Evolutionary conservation across 768 basidiomycete genomes (phyloP), one percentile per base, ranked within the genome.

Genomic region (Suillus discolor): DNA sequence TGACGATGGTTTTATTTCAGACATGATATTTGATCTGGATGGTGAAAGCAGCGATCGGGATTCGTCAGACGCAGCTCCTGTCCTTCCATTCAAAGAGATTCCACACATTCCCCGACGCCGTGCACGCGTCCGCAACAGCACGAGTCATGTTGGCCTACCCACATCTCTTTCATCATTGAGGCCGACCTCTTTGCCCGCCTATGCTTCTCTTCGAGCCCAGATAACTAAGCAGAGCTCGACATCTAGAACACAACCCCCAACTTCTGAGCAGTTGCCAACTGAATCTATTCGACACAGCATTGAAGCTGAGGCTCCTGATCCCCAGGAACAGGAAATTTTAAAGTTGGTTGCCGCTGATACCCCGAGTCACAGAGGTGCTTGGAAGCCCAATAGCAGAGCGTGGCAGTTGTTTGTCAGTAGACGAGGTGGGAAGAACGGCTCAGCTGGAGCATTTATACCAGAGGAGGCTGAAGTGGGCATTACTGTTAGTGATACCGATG

Each of bases 21-120:
- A 87, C 62, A 81, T 88, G 79, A 85, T 93, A 45, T 93, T 93
- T 67, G 85, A 86, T 62, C 78, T 92, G 68, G 92, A 93, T 61
- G 86, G 87, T 53, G 85, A 84, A 42, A 72, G 60, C 9, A 75
- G 74, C 38, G 66, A 75, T 69, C 78, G 71, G 47, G 70, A 79
- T 47, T 70, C 76, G 31, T 67, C 71, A 31, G 75, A 75, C 28
- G 76, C 70, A 15, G 77, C 79, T n/a, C 78, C 76, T 15, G 71
- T 77, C 2, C 79, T 81, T 38, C 78, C 78, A n/a, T 75, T 78
- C 59, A 62, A 71, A 18, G 80, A 76, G 68, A 77, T 68, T 41
- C 64, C 67, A 23, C 74, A 69, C 25, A 44, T 62, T 51, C 69
- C 65, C 55, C 73, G 68, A 68, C 53, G 64, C 66, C 70, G 72